Base-by-base conservation (phyloP, 2,329 filamentous ascomycete species). In the Pseudogymnoascus sp. region DNA sequence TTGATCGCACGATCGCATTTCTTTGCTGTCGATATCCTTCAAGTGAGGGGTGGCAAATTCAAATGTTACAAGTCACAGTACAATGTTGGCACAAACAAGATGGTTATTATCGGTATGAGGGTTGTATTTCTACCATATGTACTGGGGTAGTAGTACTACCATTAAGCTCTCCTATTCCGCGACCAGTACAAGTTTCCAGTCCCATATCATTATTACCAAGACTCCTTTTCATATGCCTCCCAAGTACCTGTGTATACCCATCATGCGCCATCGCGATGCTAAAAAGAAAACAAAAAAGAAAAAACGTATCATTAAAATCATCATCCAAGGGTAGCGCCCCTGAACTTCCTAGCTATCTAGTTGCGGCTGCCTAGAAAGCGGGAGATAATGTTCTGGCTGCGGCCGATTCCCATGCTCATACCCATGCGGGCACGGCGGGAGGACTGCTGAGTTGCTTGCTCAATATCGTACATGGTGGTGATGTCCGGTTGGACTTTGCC, bases 381-480 rank as follows among this genome's bases (percentile, higher is more conserved):
- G n/a, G 49, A 56, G 49, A 56, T 34, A 28, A 56, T 56, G 28
- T 56, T 56, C 49, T 56, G 49, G 25, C 49, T 56, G 49, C 49
- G 49, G 49, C 49, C 49, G n/a, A 56, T 56, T 18, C 49, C 49
- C 49, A 56, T 56, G 49, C 49, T 56, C 49, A 56, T 56, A 11
- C 28, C 49, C 49, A 56, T 56, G 49, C 49, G 49, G 49, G 49
- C 49, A 18, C 49, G 49, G 28, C 49, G 49, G 1, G 49, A 56
- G 25, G 49, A 56, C 28, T 56, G 49, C 16, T 56, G 49, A n/a
- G 49, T 34, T 2, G 28, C 49, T 21, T 56, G 49, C 28, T 56
- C 49, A 56, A 56, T 56, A 56, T 56, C 49, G 49, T 56, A 56
- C 49, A 56, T 56, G 38, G 59, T 40, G 59, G 34, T 42, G 59